These are phyloP conservation scores for Salinomyces thailandicus DNA, from an alignment of 2,329 filamentous ascomycete genomes.

Conservation along the genomic window DNA sequence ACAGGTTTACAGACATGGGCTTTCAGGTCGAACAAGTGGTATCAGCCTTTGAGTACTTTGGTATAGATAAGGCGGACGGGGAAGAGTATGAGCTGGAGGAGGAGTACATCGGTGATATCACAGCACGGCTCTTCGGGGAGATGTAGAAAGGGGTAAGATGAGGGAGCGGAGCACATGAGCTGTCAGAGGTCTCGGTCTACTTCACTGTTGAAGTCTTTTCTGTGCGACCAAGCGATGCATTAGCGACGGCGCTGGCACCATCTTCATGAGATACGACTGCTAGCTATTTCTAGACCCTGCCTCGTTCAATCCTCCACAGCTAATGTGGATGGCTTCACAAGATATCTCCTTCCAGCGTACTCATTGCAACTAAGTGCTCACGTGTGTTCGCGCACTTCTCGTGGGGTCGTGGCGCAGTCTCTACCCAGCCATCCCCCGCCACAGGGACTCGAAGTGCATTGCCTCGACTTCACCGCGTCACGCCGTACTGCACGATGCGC, in stretches of 20 bases:
- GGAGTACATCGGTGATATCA: constrained; percentile 83
- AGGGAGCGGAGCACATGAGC: too few species aligned
- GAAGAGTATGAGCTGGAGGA: constrained; percentile 80
- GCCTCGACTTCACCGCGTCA: too few species aligned
- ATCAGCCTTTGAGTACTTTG: constrained; percentile 67
- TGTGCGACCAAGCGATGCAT: not conserved
- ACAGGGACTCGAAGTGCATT: too few species aligned
- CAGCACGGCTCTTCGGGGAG: constrained; percentile 73
- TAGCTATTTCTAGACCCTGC: not conserved
- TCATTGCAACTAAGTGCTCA: too few species aligned
- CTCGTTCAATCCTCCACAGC: not conserved
- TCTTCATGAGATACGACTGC: not conserved
- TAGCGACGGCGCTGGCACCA: constrained; percentile 1
- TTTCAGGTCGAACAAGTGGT: constrained; percentile 84
- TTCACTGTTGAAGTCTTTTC: not conserved
- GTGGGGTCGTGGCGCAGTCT: too few species aligned
- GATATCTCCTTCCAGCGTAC: too few species aligned
- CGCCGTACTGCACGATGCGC: too few species aligned
- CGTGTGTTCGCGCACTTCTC: too few species aligned
- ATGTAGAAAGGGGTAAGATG: constrained; percentile 19
- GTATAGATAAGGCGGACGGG: constrained; percentile 68
- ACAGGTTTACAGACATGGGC: constrained; percentile 81
- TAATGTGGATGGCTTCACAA: too few species aligned
- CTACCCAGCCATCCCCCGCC: too few species aligned
- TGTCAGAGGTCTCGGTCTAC: not conserved